Base-by-base conservation (phyloP, 1,284 basidiomycete species). In the Naganishia sp. region DNA sequence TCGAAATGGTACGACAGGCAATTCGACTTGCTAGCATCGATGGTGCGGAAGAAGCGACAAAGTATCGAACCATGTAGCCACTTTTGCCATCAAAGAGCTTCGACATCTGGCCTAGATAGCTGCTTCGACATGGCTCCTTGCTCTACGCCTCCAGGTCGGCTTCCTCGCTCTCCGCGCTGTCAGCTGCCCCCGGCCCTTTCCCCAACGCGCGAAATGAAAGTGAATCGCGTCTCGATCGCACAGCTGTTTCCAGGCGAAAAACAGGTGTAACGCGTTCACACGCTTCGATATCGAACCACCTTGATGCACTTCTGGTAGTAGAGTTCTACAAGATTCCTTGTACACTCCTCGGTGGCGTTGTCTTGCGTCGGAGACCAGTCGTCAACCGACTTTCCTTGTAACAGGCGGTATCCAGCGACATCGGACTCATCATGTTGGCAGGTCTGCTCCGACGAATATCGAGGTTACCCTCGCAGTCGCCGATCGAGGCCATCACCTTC, bases 401-500 rank as follows among this genome's bases (percentile, higher is more conserved):
- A 61, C 35, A 28, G 21, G 58, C 58, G 32, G 28, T 42, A 57
- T 21, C 31, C 18, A 21, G 17, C 32, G 18, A 21, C 52, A 18
- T 32, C 23, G 17, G 28, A n/a, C 6, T 54, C 52, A 54, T 17
- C 31, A 61, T 61, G 58, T 51, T 51, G 58, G 58, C 58, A 35
- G 58, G 47, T 42, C 47, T 51, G 47, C 58, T 61, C 23, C 58
- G 58, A 23, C 49, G 58, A 18, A 61, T 61, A 51, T 61, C 58
- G 47, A 50, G 58, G 58, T 42, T 61, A 46, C 58, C 58, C 9
- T 50, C 58, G 58, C 58, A 61, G 41, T 61, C 65, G n/a, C 85
- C 85, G 11, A 85, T 85, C 73, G 94, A 97, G 78, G 88, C 90
- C 25, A 91, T 95, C 71, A 92, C 95, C 65, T 85, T 87, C 74